Conservation (phyloP, 495 filamentous ascomycete species). For the Penicillium herquei region DNA sequence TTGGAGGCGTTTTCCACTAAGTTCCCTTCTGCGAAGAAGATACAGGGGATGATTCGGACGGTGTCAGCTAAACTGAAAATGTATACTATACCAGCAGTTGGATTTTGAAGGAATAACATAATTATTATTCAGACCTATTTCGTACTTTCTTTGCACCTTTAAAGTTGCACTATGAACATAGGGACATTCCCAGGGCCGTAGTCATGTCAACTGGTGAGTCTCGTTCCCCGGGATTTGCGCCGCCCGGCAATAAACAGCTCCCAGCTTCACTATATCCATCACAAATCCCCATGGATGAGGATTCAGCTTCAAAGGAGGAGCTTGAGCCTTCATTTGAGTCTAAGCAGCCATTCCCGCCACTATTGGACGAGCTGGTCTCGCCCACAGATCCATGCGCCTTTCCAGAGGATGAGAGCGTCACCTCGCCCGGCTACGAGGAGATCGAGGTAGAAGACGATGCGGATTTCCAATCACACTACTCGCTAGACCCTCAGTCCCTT, state of each 20-base stretch:
- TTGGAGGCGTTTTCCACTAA: constrained; percentile 32
- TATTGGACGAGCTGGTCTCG: constrained; percentile 31
- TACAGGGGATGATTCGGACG: constrained; percentile 30
- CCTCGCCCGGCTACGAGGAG: constrained; percentile 30
- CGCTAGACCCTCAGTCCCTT: constrained; percentile 38
- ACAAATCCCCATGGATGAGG: constrained; percentile 1
- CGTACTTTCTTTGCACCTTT: too few relatives aligned
- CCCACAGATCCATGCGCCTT: constrained; percentile 27
- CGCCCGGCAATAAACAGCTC: neutral
- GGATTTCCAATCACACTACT: constrained; percentile 50
- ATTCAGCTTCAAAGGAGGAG: constrained; percentile 1
- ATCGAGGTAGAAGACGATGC: constrained; percentile 41
- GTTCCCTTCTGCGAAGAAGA: constrained; percentile 33
- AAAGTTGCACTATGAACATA: too few relatives aligned
- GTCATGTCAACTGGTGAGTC: too few relatives aligned
- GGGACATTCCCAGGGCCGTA: too few relatives aligned
- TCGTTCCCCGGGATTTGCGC: neutral
- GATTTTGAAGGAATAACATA: constrained; percentile 1
- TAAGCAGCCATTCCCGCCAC: constrained; percentile 42
- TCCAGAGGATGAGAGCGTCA: constrained; percentile 29
- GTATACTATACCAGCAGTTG: constrained; percentile 8
- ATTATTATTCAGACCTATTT: neutral
- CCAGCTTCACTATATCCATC: neutral
- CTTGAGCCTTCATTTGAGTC: constrained; percentile 27
- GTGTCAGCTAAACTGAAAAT: constrained; percentile 15